These are phyloP conservation scores for Fomitopsis pulvina DNA, from an alignment of 768 basidiomycete species.

Conservation along the genomic window DNA sequence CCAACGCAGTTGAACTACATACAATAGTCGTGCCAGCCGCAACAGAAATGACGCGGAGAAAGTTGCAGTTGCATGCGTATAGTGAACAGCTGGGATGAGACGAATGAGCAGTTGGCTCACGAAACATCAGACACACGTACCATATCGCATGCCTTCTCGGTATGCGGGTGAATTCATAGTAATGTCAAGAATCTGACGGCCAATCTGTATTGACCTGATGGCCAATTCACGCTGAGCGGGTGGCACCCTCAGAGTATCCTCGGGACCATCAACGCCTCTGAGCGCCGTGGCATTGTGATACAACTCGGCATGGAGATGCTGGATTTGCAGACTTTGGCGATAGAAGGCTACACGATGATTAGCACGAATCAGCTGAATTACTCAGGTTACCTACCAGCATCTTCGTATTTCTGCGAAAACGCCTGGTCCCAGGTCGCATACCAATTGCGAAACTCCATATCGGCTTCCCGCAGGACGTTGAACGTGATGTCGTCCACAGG, in stretches of 20 bases:
- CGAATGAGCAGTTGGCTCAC: constrained; percentile 1
- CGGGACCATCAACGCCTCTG: constrained; percentile 76
- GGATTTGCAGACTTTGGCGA: constrained; percentile 81
- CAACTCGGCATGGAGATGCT: constrained; percentile 79
- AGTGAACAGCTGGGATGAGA: constrained; percentile 61
- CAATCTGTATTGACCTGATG: constrained; percentile 76
- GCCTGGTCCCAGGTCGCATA: constrained; percentile 72
- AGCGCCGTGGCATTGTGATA: constrained; percentile 83
- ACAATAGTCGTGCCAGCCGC: constrained; percentile 84
- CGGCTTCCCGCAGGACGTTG: constrained; percentile 62
- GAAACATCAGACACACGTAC: constrained; percentile 35
- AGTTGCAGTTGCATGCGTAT: constrained; percentile 88
- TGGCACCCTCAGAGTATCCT: constrained; percentile 84
- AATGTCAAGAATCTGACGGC: constrained; percentile 73
- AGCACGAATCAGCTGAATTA: neutral
- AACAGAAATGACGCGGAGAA: constrained; percentile 90
- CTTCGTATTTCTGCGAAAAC: constrained; percentile 77
- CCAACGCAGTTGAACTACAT: constrained; percentile 23
- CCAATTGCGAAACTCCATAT: constrained; percentile 77
- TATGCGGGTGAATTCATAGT: constrained; percentile 82
- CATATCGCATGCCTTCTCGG: constrained; percentile 88
- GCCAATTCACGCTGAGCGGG: constrained; percentile 72
- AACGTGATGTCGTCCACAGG: constrained; percentile 74
- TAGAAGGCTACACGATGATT: constrained; percentile 57
- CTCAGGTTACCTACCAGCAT: constrained; percentile 50